Conservation (phyloP, 2,329 filamentous ascomycete genomes). For the Biscogniauxia marginata region DNA sequence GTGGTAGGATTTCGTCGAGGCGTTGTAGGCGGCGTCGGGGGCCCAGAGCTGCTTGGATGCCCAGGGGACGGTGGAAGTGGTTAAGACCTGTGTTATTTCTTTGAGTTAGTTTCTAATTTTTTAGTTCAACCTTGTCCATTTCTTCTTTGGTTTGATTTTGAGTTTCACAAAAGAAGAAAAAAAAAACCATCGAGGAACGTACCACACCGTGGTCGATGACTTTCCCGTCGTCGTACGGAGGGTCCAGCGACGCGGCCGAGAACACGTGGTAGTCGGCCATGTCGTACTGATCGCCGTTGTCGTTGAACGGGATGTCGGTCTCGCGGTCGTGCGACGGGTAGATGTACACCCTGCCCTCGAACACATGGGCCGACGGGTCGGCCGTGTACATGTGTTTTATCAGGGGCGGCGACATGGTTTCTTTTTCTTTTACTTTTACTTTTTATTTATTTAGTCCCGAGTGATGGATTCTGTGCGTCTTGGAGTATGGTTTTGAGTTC, state of each 20-base stretch:
- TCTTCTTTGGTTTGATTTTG: not conserved
- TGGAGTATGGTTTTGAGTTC: not conserved
- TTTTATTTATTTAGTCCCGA: not conserved
- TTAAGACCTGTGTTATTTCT: slow-evolving; percentile 45
- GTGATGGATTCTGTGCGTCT: slow-evolving; percentile 1
- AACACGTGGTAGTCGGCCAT: slow-evolving; percentile 85
- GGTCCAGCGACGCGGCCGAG: slow-evolving; percentile 50
- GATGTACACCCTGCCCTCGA: slow-evolving; percentile 72
- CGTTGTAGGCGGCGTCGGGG: slow-evolving; percentile 68
- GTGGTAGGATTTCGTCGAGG: slow-evolving; percentile 63
- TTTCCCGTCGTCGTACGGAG: slow-evolving; percentile 49
- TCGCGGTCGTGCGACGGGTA: slow-evolving; percentile 81
- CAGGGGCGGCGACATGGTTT: slow-evolving; percentile 58
- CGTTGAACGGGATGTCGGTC: slow-evolving; percentile 72
- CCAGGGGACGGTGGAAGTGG: slow-evolving; percentile 68
- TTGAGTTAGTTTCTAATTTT: not conserved
- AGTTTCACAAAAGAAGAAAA: too few relatives aligned
- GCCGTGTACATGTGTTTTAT: slow-evolving; percentile 77
- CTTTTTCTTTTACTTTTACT: slow-evolving; percentile 3
- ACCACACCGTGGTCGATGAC: slow-evolving; percentile 70
- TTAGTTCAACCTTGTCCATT: not conserved
- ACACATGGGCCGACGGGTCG: slow-evolving; percentile 78
- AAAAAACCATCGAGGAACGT: too few relatives aligned
- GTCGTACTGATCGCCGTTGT: slow-evolving; percentile 84
- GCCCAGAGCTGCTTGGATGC: slow-evolving; percentile 79